Base-by-base conservation (phyloP, 2,329 filamentous ascomycete species). In the Aspergillus sp. region DNA sequence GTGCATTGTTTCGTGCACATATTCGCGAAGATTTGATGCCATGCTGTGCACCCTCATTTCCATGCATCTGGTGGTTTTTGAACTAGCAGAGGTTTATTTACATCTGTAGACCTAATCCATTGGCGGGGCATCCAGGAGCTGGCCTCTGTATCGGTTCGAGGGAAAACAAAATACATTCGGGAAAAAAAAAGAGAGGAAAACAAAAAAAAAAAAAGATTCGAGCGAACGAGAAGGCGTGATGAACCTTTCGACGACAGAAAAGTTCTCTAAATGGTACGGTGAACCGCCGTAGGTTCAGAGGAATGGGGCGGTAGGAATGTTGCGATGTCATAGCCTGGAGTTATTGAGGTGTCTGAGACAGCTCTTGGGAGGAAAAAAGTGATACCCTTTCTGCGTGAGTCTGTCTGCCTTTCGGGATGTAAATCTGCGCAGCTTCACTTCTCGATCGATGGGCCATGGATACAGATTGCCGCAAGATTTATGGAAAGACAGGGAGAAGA, bases 331-430 rank as follows among this genome's bases (percentile, higher is more conserved):
- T 71, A 66, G 61, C 65, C 66, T 73, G 71, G 71, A 73, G 70
- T 73, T 71, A 64, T 68, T 63, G 69, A 72, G 72, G 65, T 74
- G 71, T 73, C 68, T 73, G 68, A 68, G 68, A 72, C 69, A 73
- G 62, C 69, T 72, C 70, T 70, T 67, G 67, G 69, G 67, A 73
- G 69, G 68, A 71, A 42, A 73, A 75, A 74, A 75, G 69, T 75
- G 73, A 76, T 76, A 76, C 73, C 73, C 74, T 74, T 72, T 69
- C 66, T 70, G 70, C 70, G 69, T 67, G 70, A 70, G 71, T 75
- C 70, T 74, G 69, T 75, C 70, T 73, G 69, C 70, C 70, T 71
- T 69, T 62, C 62, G 66, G 70, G 68, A 67, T 69, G 68, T 66
- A 68, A 70, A 67, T 68, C 66, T 71, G 70, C 70, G 70, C 68